Conservation (phyloP, 2,329 filamentous ascomycete genomes). For the Venturia nashicola region DNA sequence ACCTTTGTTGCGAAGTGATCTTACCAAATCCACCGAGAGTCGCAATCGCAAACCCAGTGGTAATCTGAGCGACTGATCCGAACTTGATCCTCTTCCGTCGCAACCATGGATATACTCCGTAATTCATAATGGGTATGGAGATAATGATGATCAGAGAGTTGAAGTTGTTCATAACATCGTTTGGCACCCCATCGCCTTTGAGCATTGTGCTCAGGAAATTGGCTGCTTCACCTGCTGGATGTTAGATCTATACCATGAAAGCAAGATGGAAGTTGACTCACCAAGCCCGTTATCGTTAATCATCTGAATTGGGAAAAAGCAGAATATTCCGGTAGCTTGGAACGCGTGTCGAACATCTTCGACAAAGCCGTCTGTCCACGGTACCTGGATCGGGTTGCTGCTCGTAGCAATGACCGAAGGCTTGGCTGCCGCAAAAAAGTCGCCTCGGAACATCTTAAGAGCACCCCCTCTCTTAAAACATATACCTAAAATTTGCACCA, state of each 20-base stretch:
- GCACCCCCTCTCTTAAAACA: conserved; percentile 28
- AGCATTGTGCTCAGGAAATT: background rate
- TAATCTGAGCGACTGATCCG: conserved; percentile 37
- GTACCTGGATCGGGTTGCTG: background rate
- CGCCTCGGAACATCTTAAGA: conserved; percentile 8
- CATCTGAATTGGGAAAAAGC: conserved; percentile 21
- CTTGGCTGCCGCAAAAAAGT: conserved; percentile 20
- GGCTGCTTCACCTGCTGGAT: conserved; percentile 8
- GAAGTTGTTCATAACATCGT: conserved; percentile 39
- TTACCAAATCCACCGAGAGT: conserved; percentile 23
- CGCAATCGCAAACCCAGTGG: conserved; percentile 39
- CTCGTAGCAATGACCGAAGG: conserved; percentile 14
- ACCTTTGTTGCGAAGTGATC: background rate
- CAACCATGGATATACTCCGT: conserved; percentile 35
- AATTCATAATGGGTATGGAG: conserved; percentile 35
- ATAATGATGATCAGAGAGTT: conserved; percentile 38
- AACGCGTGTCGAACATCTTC: conserved; percentile 24
- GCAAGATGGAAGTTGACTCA: conserved; percentile 26
- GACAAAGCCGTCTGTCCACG: conserved; percentile 24
- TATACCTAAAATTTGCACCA: conserved; percentile 30
- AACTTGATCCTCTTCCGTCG: conserved; percentile 31
- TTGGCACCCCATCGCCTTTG: conserved; percentile 31
- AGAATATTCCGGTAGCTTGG: conserved; percentile 23
- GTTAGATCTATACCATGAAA: conserved; percentile 30
- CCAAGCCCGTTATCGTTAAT: background rate